Evolutionary conservation across 768 basidiomycete species (phyloP), one percentile per base, ranked within the genome.

Genomic region (Fomitopsis serialis): DNA sequence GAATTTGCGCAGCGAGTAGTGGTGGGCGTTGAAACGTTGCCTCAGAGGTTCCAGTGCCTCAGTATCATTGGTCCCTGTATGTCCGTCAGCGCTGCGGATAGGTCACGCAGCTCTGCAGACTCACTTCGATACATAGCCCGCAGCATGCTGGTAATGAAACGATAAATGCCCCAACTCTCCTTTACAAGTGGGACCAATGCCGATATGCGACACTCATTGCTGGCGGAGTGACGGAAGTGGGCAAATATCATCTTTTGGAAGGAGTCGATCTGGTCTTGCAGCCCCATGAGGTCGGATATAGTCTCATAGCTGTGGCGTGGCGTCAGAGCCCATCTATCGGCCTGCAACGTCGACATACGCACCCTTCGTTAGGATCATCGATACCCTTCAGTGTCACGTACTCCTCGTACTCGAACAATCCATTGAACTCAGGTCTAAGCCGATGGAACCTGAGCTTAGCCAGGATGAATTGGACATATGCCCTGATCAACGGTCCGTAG

Each of bases 331-430:
- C 17, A 22, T 48, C 17, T n/a, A 19, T 52, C 48, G 42, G 23
- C 27, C 40, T 10, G 6, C 21, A 22, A 21, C 32, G 1, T 15
- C 7, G 29, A 23, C 19, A 7, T 6, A 68, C 86, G 57, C 68
- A 97, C 96, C 97, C 97, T 75, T 99, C 96, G 67, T 98, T 98
- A 9, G 97, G 97, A 74, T 99, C 94, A 66, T 98, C 93, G 57
- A 98, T 97, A 22, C 92, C 93, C 70, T 97, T 96, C 64, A 99
- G 74, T 22, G 92, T 92, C 59, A 99, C 84, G 66, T 99, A 99
- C 70, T 99, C 97, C 66, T 98, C 95, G 62, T 99, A 99, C 70
- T 99, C 97, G 66, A 99, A 99, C 6, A 99, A 73, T 23, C 97
- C 97, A 70, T 98, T 98, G 74, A 99, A 99, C 68, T 98, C 97